Evolutionary conservation across 371 early-diverging fungal species (phyloP), one percentile per base, ranked within the genome.

Genomic region (Enterocytospora artemiae): DNA sequence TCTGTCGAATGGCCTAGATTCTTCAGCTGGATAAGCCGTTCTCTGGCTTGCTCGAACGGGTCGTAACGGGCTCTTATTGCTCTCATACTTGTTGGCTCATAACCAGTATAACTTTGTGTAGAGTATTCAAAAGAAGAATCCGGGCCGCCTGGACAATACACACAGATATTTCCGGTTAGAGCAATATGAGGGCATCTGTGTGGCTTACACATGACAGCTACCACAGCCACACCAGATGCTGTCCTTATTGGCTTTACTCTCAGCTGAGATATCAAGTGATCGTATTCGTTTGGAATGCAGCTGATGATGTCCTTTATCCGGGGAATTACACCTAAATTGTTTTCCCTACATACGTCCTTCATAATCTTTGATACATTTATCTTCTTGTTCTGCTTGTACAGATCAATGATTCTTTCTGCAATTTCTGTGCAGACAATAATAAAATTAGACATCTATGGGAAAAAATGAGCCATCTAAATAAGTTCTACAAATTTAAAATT

Each of bases 181-280:
- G 97, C 96, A 75, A 98, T 96, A 72, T 98, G 99, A 39, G 99
- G 99, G 70, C 99, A 98, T 65, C 99, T 79, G 76, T 98, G 99
- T 33, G 99, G 99, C 78, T 96, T 98, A 81, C 96, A 95, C 99
- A 98, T 98, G 27, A 98, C 96, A 33, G 99, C 99, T 0, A 98
- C 96, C 4, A 98, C 93, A 32, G 97, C 97, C 65, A 90, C 89
- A 53, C 96, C 96, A 24, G 90, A 90, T 1, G 96, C 96, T 0
- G 99, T 96, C 69, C 99, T 82, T 48, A 98, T 85, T 12, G 99
- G 98, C 79, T 95, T 96, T 36, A 93, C 96, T 66, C 87, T 85
- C 9, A 98, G 81, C 59, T 84, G 83, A 0, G 91, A 88, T 34
- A 95, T 80, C 9, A 97, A 81, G 28, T 80, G 81, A 55, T 84